phyloP scores from a whole-genome alignment of 1,139 yeast genomes.

The Taphrina deformans region DNA sequence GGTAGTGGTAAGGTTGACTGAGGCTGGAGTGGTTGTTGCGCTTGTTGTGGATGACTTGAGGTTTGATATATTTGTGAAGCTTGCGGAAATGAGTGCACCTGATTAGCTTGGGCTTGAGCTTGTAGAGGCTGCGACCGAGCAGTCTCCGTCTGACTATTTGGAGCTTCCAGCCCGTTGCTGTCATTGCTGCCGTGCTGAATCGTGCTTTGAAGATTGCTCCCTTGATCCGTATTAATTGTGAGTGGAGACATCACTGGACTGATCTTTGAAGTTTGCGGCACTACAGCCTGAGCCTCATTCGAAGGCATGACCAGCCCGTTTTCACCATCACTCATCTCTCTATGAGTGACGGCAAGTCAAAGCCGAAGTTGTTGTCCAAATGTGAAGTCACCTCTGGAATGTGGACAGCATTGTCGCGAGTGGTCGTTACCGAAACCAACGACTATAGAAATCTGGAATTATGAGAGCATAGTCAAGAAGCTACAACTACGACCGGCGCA shows the following conservation, averaged over 20 bases:
- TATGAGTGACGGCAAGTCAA: background rate
- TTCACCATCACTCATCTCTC: background rate
- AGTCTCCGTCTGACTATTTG: background rate
- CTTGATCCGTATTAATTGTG: background rate
- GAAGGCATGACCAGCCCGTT: background rate
- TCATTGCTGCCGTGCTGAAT: background rate
- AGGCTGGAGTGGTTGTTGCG: background rate
- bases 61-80: background rate
- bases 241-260: background rate
- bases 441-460: too few species aligned
- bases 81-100: background rate
- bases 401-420: background rate
- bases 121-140: background rate
- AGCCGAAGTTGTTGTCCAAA: too few species aligned
- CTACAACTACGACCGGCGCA: background rate
- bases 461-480: too few species aligned
- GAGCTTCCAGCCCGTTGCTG: background rate
- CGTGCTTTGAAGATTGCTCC: background rate
- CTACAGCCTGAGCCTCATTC: background rate
- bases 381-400: background rate
- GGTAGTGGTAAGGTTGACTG: background rate
- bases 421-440: too few species aligned
- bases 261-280: background rate
- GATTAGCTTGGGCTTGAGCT: background rate
- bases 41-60: background rate